Base-by-base conservation (phyloP, 2,329 filamentous ascomycete genomes). In the Epicoccum nigrum region DNA sequence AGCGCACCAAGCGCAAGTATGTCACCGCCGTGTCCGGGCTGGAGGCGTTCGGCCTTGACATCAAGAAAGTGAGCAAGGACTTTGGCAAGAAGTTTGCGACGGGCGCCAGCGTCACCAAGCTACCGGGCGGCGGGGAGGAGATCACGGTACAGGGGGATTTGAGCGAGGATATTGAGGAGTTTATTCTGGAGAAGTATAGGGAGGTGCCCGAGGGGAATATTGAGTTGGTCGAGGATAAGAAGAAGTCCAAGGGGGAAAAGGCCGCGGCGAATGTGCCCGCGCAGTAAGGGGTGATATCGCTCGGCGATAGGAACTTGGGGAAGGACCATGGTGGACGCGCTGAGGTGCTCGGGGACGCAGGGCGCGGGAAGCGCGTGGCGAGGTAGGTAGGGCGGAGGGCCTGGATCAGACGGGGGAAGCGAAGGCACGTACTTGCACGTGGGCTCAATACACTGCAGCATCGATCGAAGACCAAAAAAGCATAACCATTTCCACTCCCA, bases 21-120 rank as follows among this genome's bases (percentile, higher is more conserved):
- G 92, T 99, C 46, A 99, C 94, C 0, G 88, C 92, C 13, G 86
- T 99, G n/a, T 85, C 85, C 6, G 94, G 94, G 0, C 81, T 99
- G 16, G 94, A 99, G 74, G 86, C 88, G 0, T 96, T 97, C 68
- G 91, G 91, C 0, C 75, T 97, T 33, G 93, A 97, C 49, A 82
- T 97, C 68, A 99, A 99, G 77, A 97, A 97, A 79, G 81, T 96
- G 7, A 87, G 92, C 51, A 97, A 97, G 80, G 94, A 97, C 69
- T 87, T 97, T 63, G 94, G 94, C 57, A 99, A 97, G 84, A 97
- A 97, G 77, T 97, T 99, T 70, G 94, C 94, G 23, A 97, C 94
- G 8, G 94, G 94, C 0, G 88, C 87, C 13, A 92, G 88, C 35
- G 94, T 99, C 35, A 97, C 93, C 7, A 96, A 97, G 78, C 84